Percentiles rank a stretch among this genome's conserved stretches.
These are phyloP conservation scores for Goniomonas avonlea DNA, from an alignment of 78 protist genomes.

Conservation along the genomic window DNA sequence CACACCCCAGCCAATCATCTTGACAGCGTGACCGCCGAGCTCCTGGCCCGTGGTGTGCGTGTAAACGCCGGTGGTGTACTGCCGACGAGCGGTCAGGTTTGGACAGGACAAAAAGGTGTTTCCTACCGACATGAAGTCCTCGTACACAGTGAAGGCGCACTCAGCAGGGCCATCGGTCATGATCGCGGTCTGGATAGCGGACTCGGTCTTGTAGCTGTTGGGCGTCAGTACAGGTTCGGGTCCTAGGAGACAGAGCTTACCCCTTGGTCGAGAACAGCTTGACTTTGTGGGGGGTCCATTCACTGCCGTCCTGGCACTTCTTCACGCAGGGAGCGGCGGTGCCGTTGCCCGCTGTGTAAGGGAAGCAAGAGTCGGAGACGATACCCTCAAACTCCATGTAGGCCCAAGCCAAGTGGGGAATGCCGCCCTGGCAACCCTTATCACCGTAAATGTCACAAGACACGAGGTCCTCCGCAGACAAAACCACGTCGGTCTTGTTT, in stretches of 20 bases:
- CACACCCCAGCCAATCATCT: slow-evolving; percentile 29
- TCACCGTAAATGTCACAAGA: slow-evolving; percentile 36
- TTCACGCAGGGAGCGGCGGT: slow-evolving; percentile 8
- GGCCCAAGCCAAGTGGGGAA: slow-evolving; percentile 36
- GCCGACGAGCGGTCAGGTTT: too few relatives aligned
- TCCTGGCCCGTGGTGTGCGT: not conserved
- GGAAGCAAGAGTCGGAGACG: slow-evolving; percentile 30
- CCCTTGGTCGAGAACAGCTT: too few relatives aligned
- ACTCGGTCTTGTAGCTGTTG: slow-evolving; percentile 8
- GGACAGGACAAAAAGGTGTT: too few relatives aligned
- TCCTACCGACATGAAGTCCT: slow-evolving; percentile 44
- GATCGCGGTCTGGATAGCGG: slow-evolving; percentile 27
- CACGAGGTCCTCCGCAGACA: slow-evolving; percentile 38
- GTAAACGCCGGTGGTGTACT: slow-evolving; percentile 64
- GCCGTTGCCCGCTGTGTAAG: slow-evolving; percentile 57
- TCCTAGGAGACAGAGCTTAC: too few relatives aligned
- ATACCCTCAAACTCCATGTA: slow-evolving; percentile 32
- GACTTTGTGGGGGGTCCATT: not conserved
- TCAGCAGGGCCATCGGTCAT: slow-evolving; percentile 21
- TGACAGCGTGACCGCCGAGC: slow-evolving; percentile 1
- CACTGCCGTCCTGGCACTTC: slow-evolving; percentile 30
- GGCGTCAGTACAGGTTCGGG: too few relatives aligned
- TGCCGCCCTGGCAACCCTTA: slow-evolving; percentile 60
- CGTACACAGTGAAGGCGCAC: slow-evolving; percentile 42
- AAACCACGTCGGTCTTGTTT: slow-evolving; percentile 29